phyloP scores from a whole-genome alignment of 2,329 filamentous ascomycete species.

The Claviceps africana region DNA sequence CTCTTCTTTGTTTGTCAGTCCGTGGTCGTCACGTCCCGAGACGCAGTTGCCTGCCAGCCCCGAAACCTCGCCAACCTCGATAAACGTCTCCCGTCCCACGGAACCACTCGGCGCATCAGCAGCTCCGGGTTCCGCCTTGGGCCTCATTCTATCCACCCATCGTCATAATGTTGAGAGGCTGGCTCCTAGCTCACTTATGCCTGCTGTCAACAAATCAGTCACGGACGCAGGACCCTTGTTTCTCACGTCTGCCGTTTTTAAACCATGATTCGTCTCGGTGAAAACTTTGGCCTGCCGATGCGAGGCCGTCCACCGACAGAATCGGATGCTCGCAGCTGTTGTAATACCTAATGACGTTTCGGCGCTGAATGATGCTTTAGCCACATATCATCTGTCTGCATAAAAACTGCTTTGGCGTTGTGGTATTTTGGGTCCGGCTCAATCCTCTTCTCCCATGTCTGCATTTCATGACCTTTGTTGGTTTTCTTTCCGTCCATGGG shows the following conservation, averaged over 20 bases:
- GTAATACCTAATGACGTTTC: not conserved
- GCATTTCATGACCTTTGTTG: not conserved
- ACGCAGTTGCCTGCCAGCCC: conserved; percentile 6
- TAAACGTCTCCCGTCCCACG: conserved; percentile 17
- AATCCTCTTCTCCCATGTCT: not conserved
- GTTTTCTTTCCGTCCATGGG: no score
- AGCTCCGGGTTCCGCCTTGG: not conserved
- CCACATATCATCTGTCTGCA: no score
- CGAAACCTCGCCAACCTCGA: not conserved
- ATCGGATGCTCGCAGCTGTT: no score
- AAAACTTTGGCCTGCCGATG: not conserved
- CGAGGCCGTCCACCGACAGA: not conserved
- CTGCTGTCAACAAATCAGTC: conserved; percentile 1
- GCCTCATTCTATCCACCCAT: not conserved
- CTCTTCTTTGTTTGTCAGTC: conserved; percentile 11
- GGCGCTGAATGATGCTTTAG: no score
- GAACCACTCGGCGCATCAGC: conserved; percentile 12
- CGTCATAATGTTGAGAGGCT: not conserved
- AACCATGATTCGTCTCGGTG: conserved; percentile 17
- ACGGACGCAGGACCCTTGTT: conserved; percentile 23
- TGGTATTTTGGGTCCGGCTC: not conserved
- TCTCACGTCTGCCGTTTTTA: conserved; percentile 37
- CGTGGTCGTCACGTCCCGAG: not conserved
- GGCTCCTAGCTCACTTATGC: not conserved
- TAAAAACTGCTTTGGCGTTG: not conserved